Base-by-base conservation (phyloP, 306 rosid genomes). In the Casuarina cunninghamiana region DNA sequence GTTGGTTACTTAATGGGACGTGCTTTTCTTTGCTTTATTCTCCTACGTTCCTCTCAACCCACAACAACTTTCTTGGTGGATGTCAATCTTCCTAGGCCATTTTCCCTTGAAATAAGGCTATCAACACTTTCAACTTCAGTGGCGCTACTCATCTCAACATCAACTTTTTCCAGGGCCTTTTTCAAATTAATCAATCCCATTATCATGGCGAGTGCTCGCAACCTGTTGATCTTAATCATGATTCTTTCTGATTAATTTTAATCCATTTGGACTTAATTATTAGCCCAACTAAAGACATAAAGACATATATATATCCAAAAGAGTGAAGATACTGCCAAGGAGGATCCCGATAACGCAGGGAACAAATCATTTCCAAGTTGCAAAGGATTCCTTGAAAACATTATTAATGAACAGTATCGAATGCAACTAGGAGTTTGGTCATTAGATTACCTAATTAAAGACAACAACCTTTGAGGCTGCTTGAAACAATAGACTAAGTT, bases 21-120 rank as follows among this genome's bases (percentile, higher is more conserved):
- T 87, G 85, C 83, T 73, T 82, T 66, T 71, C 77, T 80, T 26
- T 82, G 86, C 96, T 92, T 90, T 90, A 85, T 86, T 90, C 93
- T 81, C 77, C 84, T 35, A 26, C 79, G 54, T 77, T 19, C 78
- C 86, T 82, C 83, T 66, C 38, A 63, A 75, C 71, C 87, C 86
- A 75, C 90, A 81, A 83, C 91, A 76, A 84, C 91, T 91, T 93
- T 93, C 88, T 85, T 88, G 90, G 97, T 87, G 90, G 91, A 76
- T 80, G 83, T 88, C 86, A 88, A 86, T 76, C 89, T 79, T 85
- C 74, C 69, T 77, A 77, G 79, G 79, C 72, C 84, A 80, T 79
- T 77, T 84, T 57, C 79, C 84, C 83, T 83, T 60, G 85, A 87
- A 86, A 86, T 79, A 86, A 85, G 84, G 93, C 88, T 87, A 76